Conservation (phyloP, 1,139 yeast genomes). For the Debaryomyces udenii region DNA sequence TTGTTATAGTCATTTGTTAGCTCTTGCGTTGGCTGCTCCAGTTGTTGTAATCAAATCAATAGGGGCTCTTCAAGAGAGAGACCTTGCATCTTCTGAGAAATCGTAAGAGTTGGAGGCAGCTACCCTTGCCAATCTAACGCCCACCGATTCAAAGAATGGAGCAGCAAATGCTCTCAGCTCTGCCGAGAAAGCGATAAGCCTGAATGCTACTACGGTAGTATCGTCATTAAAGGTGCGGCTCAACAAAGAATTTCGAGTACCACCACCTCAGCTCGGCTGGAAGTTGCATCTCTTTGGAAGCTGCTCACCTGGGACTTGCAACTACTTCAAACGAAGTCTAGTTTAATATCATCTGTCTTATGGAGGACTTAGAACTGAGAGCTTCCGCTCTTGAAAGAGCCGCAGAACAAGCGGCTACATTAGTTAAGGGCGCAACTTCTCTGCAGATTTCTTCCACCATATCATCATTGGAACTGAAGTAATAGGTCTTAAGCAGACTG, state of each 20-base stretch:
- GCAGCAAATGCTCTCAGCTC: neutral
- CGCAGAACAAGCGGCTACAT: conserved; percentile 1
- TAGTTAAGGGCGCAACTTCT: conserved; percentile 1
- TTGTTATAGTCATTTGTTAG: neutral
- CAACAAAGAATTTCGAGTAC: neutral
- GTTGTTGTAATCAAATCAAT: neutral
- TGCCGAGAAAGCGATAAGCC: neutral
- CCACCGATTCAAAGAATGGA: neutral
- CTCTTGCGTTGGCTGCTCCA: conserved; percentile 1
- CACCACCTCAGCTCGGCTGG: neutral
- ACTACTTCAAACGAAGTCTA: neutral
- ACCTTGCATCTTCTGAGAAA: conserved; percentile 3
- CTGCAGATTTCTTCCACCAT: conserved; percentile 3
- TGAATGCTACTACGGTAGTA: neutral
- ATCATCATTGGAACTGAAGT: conserved; percentile 2
- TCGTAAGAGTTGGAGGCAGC: conserved; percentile 1
- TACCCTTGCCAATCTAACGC: neutral
- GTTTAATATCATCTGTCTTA: neutral
- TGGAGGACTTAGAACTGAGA: conserved; percentile 2
- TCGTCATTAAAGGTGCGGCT: neutral
- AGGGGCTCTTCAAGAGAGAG: neutral
- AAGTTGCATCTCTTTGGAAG: conserved; percentile 1
- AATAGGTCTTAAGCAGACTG: neutral
- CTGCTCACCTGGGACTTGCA: neutral
- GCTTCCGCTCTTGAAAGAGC: neutral